A percentile compares a stretch with the other conserved stretches of the same genome.
phyloP scores from a whole-genome alignment of 2,329 filamentous ascomycete genomes.

The Fusarium marasasianum region DNA sequence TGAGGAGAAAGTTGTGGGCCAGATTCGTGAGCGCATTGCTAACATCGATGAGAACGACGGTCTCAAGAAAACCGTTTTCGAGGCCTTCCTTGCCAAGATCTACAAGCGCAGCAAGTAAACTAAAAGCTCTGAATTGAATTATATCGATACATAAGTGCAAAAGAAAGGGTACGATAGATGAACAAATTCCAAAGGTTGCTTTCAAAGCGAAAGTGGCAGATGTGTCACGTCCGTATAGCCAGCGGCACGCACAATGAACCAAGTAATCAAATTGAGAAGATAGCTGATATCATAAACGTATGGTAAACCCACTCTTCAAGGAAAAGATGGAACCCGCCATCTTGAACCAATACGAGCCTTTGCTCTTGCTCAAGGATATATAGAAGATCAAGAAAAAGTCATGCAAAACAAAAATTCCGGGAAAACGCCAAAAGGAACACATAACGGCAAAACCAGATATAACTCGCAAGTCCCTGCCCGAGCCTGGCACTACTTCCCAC shows the following conservation, averaged over 20 bases:
- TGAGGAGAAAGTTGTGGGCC: constrained; percentile 86
- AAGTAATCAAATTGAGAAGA: constrained; percentile 1
- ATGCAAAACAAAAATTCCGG: not conserved
- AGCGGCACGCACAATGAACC: constrained; percentile 26
- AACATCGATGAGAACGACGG: constrained; percentile 86
- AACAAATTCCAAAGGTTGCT: constrained; percentile 11
- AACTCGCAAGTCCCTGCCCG: not conserved
- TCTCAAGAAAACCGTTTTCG: constrained; percentile 89
- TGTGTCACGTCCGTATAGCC: constrained; percentile 18
- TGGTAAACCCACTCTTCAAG: not conserved
- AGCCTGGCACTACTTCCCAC: not conserved
- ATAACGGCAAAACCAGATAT: not conserved
- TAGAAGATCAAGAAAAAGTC: constrained; percentile 4
- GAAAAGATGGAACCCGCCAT: constrained; percentile 11
- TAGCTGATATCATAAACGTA: not conserved
- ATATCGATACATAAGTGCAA: constrained; percentile 8
- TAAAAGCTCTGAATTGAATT: not conserved
- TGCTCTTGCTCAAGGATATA: not conserved
- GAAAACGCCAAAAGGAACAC: constrained; percentile 7
- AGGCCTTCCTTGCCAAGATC: constrained; percentile 92
- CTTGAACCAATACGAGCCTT: not conserved
- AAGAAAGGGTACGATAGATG: not conserved
- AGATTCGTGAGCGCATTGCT: constrained; percentile 79
- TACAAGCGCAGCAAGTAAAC: constrained; percentile 95
- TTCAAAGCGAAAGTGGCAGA: constrained; percentile 5